Evolutionary conservation across 2,329 filamentous ascomycete species (phyloP), one percentile per base, ranked within the genome.

Genomic region (Ceratocystis variospora): DNA sequence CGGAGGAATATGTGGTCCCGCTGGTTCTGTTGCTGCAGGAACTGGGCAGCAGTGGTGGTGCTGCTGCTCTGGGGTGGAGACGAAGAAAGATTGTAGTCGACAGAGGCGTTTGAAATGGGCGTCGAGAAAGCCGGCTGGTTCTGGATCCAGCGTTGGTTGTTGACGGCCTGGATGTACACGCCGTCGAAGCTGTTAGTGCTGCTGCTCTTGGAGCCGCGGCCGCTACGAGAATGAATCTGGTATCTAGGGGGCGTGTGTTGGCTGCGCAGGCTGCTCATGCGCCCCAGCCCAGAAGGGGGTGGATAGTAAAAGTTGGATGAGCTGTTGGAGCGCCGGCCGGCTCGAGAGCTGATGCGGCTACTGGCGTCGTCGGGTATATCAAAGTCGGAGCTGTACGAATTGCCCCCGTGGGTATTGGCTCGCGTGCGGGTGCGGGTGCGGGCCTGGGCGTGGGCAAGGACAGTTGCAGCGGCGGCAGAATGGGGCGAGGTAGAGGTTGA

Each of bases 261-360:
- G 70, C 83, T 80, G 65, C 82, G 82, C 71, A 84, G 78, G 74
- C 83, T 88, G 72, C 86, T 86, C 71, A 87, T 82, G 69, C 83
- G 81, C 57, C 80, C 79, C 63, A 86, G 76, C 55, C 79, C 79
- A 5, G 63, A 53, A 3, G 61, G 28, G 3, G 66, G 66, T 2
- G 66, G 66, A 45, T 65, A 63, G 70, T 83, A 83, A 71, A 87
- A 86, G 73, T 86, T 89, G 45, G 88, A 89, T 73, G 86, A 88
- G 78, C 88, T 93, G 73, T 91, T 90, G 76, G 89, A 94, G 67
- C 89, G 83, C 68, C 87, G 83, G 15, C 84, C 83, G 25, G 66
- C 63, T 62, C 83, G 80, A 22, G 82, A 80, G n/a, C 82, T 83
- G 67, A 80, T 75, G 65, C 79, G 77, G 71, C 79, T 81, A 71